These are phyloP conservation scores for Clathrus columnatus DNA, from an alignment of 768 basidiomycete species.

Conservation along the genomic window DNA sequence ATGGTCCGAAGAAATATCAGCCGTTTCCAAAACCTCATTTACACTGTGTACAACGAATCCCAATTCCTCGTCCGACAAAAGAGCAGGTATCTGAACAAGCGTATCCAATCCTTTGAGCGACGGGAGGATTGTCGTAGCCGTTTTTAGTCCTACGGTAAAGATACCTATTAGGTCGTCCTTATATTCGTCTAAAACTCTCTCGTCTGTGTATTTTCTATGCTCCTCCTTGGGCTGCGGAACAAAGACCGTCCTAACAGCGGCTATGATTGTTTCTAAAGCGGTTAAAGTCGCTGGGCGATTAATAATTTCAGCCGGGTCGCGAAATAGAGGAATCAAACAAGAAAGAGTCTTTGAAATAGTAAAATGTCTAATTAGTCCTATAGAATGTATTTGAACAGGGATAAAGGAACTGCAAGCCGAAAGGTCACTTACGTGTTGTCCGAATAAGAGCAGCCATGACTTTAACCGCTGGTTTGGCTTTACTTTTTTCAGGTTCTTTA, in stretches of 20 bases:
- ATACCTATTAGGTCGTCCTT: conserved; percentile 72
- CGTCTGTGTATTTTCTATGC: conserved; percentile 18
- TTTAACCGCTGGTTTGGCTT: conserved; percentile 82
- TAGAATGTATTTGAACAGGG: background rate
- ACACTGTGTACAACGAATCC: conserved; percentile 71
- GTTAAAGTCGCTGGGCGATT: conserved; percentile 59
- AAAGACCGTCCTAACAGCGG: conserved; percentile 46
- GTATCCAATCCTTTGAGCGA: conserved; percentile 60
- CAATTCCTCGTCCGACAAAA: conserved; percentile 66
- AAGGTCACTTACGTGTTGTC: conserved; percentile 57
- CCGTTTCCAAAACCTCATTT: conserved; percentile 55
- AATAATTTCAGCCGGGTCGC: conserved; percentile 56
- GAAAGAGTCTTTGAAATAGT: conserved; percentile 62
- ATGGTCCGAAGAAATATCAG: conserved; percentile 45
- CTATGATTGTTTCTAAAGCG: conserved; percentile 37
- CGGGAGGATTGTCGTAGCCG: conserved; percentile 39
- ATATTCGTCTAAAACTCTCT: conserved; percentile 42
- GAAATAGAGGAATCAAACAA: conserved; percentile 69
- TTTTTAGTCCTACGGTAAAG: conserved; percentile 49
- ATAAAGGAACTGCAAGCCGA: conserved; percentile 1
- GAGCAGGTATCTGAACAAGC: conserved; percentile 51
- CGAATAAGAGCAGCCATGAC: conserved; percentile 68
- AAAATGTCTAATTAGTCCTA: conserved; percentile 63
- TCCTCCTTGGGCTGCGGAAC: conserved; percentile 37
- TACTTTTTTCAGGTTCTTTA: conserved; percentile 87